Percentiles rank a stretch among this genome's conserved stretches.
Evolutionary conservation across 2,329 filamentous ascomycete species (phyloP).

Genomic region (Lecanicillium sp.): DNA sequence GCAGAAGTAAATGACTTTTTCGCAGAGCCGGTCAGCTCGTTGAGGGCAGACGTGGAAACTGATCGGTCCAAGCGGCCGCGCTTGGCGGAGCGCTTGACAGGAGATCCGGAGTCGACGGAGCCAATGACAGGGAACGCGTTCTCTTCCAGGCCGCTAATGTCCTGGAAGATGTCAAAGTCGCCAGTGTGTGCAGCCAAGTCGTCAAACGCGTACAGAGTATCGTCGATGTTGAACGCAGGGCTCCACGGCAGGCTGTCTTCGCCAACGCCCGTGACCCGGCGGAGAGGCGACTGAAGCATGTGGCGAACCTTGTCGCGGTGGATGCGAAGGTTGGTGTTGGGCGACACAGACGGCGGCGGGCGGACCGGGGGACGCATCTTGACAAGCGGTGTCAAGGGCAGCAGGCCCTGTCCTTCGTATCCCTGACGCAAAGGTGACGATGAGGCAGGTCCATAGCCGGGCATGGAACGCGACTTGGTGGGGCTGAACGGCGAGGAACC

Average conservation of each 20-base stretch:
- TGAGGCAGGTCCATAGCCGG: conserved; percentile 45
- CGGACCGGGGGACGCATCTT: conserved; percentile 60
- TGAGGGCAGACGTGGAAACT: conserved; percentile 53
- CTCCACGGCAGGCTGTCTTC: conserved; percentile 52
- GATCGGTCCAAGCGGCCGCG: conserved; percentile 58
- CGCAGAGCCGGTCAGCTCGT: conserved; percentile 49
- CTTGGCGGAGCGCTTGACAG: conserved; percentile 54
- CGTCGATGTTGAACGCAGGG: conserved; percentile 59
- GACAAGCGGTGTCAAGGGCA: conserved; percentile 75
- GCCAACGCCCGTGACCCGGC: conserved; percentile 34
- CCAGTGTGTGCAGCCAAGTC: conserved; percentile 41
- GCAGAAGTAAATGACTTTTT: conserved; percentile 44
- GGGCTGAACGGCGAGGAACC: conserved; percentile 92
- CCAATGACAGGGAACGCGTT: conserved; percentile 30
- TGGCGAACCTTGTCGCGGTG: conserved; percentile 78
- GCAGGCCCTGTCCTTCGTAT: conserved; percentile 54
- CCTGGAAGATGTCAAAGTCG: conserved; percentile 58
- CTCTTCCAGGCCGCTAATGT: conserved; percentile 22
- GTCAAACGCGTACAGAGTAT: conserved; percentile 40
- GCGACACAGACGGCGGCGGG: conserved; percentile 70
- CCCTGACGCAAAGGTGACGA: conserved; percentile 60
- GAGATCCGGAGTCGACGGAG: conserved; percentile 51
- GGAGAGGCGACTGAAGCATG: conserved; percentile 70
- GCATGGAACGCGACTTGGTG: conserved; percentile 55
- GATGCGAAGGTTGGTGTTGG: conserved; percentile 83